Evolutionary conservation across 768 basidiomycete species (phyloP).

Genomic region (Phylloporus rhodoxanthus): DNA sequence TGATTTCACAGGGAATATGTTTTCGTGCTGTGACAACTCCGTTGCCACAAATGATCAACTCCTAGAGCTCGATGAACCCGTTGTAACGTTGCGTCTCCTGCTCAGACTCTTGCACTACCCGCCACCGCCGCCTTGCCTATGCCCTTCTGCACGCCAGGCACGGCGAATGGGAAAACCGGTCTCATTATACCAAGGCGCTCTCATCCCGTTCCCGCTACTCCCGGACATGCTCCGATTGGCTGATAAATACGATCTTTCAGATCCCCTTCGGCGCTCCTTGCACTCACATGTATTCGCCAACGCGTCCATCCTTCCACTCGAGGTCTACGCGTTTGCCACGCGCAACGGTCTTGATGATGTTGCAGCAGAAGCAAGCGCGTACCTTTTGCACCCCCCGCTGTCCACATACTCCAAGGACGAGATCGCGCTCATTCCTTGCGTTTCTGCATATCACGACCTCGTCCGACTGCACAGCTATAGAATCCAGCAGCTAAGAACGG

Average conservation of each 20-base stretch:
- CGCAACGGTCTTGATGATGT: constrained; percentile 38
- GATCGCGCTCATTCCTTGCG: constrained; percentile 49
- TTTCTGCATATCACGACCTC: constrained; percentile 58
- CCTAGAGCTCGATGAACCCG: constrained; percentile 54
- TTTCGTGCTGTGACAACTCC: constrained; percentile 46
- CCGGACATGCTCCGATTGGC: constrained; percentile 49
- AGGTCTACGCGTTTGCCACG: constrained; percentile 55
- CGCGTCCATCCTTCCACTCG: constrained; percentile 45
- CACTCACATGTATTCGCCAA: constrained; percentile 51
- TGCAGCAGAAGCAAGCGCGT: constrained; percentile 54
- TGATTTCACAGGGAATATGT: constrained; percentile 55
- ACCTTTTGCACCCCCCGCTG: constrained; percentile 49
- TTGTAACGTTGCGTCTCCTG: constrained; percentile 43
- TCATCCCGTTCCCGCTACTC: constrained; percentile 64
- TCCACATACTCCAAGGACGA: constrained; percentile 47
- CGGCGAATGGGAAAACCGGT: constrained; percentile 30
- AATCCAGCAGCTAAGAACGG: constrained; percentile 44
- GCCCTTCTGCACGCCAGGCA: constrained; percentile 20
- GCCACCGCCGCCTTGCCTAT: constrained; percentile 39
- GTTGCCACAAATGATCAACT: constrained; percentile 19
- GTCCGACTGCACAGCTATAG: constrained; percentile 55
- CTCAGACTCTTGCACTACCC: constrained; percentile 54
- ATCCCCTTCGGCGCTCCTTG: constrained; percentile 38
- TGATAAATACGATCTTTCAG: constrained; percentile 61
- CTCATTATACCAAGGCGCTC: constrained; percentile 33